These are phyloP conservation scores for Eudorina sp. DNA, from an alignment of 139 green algal species.

Conservation along the genomic window DNA sequence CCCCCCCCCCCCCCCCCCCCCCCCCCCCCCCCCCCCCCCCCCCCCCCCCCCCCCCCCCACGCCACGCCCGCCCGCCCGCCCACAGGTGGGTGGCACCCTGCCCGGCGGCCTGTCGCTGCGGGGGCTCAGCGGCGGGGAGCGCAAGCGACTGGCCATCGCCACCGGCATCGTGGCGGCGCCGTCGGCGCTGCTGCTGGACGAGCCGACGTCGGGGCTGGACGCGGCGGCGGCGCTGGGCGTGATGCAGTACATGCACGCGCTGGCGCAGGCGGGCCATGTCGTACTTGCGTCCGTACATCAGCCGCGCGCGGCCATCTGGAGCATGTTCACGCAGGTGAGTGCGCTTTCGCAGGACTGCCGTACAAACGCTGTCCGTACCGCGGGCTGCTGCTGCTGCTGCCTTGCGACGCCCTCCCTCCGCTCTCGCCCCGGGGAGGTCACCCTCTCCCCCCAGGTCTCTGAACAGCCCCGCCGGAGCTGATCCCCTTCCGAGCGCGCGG, in stretches of 20 bases:
- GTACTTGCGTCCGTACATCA: conserved; percentile 92
- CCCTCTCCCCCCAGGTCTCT: no score
- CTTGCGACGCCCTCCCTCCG: no score
- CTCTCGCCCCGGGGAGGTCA: no score
- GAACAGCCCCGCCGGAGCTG: no score
- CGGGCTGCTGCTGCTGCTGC: no score
- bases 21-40: no score
- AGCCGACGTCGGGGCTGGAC: conserved; percentile 84
- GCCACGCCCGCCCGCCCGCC: not conserved
- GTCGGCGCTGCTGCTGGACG: conserved; percentile 77
- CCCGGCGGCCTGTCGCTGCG: conserved; percentile 81
- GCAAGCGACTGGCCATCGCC: conserved; percentile 81
- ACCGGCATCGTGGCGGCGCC: conserved; percentile 63
- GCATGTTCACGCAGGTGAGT: conserved; percentile 77
- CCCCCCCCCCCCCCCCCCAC: no score
- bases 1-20: no score
- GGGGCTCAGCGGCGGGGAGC: conserved; percentile 86
- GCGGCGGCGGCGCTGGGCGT: conserved; percentile 45
- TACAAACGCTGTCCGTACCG: not conserved
- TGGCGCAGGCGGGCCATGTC: conserved; percentile 79
- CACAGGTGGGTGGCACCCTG: conserved; percentile 73
- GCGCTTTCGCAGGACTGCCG: not conserved
- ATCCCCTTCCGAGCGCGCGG: no score
- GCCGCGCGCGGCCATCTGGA: conserved; percentile 88
- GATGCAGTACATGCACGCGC: conserved; percentile 59